Evolutionary conservation across 169 alveolate genomes (phyloP).

Genomic region (Plasmodium reichenowi): DNA sequence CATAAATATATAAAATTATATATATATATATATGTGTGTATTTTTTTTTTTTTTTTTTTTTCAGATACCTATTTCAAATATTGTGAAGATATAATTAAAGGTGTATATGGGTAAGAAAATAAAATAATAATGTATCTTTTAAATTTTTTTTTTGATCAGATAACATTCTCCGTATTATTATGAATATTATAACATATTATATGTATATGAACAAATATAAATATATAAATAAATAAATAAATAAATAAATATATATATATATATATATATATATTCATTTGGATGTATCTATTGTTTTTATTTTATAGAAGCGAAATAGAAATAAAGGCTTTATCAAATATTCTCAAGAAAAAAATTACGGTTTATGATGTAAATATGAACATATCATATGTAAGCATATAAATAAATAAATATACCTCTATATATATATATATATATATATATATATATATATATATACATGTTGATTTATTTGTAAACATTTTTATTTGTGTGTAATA

Average conservation of each 20-base stretch:
- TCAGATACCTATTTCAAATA: conserved; percentile 31
- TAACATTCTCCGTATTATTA: not conserved
- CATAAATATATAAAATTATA: not conserved
- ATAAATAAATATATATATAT: not conserved
- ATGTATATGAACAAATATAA: not conserved
- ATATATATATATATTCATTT: not conserved
- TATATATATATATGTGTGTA: not conserved
- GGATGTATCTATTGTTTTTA: not conserved
- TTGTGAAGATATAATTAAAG: conserved; percentile 44
- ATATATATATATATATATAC: not conserved
- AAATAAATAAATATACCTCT: not conserved
- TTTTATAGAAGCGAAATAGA: conserved; percentile 68
- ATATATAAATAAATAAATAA: not conserved
- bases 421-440: not conserved
- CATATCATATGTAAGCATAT: conserved; percentile 47
- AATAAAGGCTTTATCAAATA: conserved; percentile 66
- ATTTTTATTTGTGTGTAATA: not conserved
- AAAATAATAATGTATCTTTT: not conserved
- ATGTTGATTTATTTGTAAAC: not conserved
- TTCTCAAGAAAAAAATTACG: conserved; percentile 50
- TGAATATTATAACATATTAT: not conserved
- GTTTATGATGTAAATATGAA: conserved; percentile 61
- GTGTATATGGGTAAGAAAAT: conserved; percentile 46
- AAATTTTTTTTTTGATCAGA: not conserved
- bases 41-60: not conserved